Evolutionary conservation across 768 basidiomycete species (phyloP), one percentile per base, ranked within the genome.

Genomic region (Lactifluus subvellereus): DNA sequence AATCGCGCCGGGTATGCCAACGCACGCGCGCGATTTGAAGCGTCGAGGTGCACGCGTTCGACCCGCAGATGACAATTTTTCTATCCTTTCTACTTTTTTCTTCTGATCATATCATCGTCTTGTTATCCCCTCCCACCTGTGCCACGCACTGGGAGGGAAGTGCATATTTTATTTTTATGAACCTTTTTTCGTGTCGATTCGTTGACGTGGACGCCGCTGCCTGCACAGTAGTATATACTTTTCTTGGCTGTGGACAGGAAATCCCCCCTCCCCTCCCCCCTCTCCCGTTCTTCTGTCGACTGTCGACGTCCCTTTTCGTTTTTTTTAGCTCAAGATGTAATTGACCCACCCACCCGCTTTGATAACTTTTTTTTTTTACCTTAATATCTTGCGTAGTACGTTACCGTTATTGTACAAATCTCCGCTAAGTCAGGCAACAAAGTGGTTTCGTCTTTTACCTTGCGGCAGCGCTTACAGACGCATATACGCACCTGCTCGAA

Each of bases 1-100:
- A 88, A 91, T 72, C 82, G 90, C 47, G 77, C 77, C 63, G 85
- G 86, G 18, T 90, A 91, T 68, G 60, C 60, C 16, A 59, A 55
- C 33, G 54, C 62, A 40, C 65, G 65, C 35, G 65, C 67, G 7
- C 60, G 60, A n/a, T 63, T 68, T 55, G 67, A 68, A 43, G 59
- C 63, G 4, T 55, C 57, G 32, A 54, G 67, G 58, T 53, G 50
- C 27, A 66, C 64, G 16, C 67, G 67, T n/a, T 58, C 64, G 22
- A 57, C 48, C 8, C 66, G 66, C 4, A 50, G 60, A 65, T 61
- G 53, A 60, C 13, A 14, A 14, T 13, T 52, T 52, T 2, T 40
- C 11, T 30, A 13, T 33, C 37, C 18, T 35, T 38, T 37, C 5
- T 40, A 7, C 9, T 1, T 43, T 57, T 22, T 18, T 14, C 35